A percentile compares a stretch with the other conserved stretches of the same genome.
phyloP scores from a whole-genome alignment of 805 yeast genomes.

The Sporopachydermia quercuum region DNA sequence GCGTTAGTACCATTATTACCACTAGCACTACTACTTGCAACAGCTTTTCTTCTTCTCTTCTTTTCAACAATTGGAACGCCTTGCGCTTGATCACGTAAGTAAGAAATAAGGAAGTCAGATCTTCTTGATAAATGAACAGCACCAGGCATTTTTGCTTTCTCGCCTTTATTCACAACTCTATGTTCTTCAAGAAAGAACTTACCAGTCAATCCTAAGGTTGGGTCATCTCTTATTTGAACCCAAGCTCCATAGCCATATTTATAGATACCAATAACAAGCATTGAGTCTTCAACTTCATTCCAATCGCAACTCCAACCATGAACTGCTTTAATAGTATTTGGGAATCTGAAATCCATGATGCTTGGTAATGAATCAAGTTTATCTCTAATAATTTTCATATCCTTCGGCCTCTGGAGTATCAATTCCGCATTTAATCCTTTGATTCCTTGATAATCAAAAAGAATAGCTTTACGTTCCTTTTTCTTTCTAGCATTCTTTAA shows the following conservation, averaged over 20 bases:
- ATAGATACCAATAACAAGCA: slow-evolving; percentile 71
- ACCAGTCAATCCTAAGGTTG: slow-evolving; percentile 71
- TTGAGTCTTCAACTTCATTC: slow-evolving; percentile 72
- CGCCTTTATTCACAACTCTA: slow-evolving; percentile 20
- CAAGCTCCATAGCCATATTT: slow-evolving; percentile 96
- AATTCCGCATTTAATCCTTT: slow-evolving; percentile 85
- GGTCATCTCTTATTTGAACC: slow-evolving; percentile 91
- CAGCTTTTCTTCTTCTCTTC: slow-evolving; percentile 4
- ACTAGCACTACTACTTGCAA: slow-evolving; percentile 3
- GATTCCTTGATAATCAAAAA: slow-evolving; percentile 80
- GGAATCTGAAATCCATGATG: slow-evolving; percentile 42
- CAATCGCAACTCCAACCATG: slow-evolving; percentile 87
- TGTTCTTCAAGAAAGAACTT: slow-evolving; percentile 58
- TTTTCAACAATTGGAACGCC: slow-evolving; percentile 8
- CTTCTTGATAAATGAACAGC: slow-evolving; percentile 87
- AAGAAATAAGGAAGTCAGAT: slow-evolving; percentile 68
- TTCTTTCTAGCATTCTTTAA: slow-evolving; percentile 34
- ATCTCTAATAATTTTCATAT: slow-evolving; percentile 50
- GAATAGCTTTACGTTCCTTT: slow-evolving; percentile 77
- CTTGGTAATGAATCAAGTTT: slow-evolving; percentile 38
- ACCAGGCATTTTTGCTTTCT: slow-evolving; percentile 62
- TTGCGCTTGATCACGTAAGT: slow-evolving; percentile 46
- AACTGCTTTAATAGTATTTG: slow-evolving; percentile 58
- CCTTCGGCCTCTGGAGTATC: slow-evolving; percentile 70
- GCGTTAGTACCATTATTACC: slow-evolving; percentile 14